Evolutionary conservation across 345 rosid genomes (phyloP).

Genomic region (Eucalyptus melliodora): DNA sequence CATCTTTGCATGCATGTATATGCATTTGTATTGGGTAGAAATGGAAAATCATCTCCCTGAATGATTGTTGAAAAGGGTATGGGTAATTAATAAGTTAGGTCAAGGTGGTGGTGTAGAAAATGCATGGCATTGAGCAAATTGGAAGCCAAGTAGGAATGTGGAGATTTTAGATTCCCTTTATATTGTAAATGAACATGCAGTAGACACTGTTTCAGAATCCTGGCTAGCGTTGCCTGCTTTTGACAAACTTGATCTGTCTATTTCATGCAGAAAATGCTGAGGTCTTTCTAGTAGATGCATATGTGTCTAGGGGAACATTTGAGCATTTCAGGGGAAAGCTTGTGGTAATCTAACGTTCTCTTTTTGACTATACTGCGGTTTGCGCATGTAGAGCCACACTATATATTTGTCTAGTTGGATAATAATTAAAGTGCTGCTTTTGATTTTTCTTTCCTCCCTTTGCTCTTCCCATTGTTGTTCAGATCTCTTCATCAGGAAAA

Average conservation of each 20-base stretch:
- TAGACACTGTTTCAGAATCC: neutral
- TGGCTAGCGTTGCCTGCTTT: neutral
- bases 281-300: conserved; percentile 48
- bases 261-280: conserved; percentile 37
- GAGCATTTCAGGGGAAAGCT: conserved; percentile 49
- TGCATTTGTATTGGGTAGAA: neutral
- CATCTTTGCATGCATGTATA: neutral
- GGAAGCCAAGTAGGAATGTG: neutral
- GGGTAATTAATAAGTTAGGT: neutral
- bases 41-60: neutral
- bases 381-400: neutral
- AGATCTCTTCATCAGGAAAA: conserved; percentile 77
- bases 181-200: neutral
- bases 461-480: neutral
- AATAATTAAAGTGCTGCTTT: neutral
- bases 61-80: neutral
- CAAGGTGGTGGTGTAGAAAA: neutral
- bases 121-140: neutral
- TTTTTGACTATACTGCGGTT: neutral
- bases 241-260: neutral
- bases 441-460: neutral
- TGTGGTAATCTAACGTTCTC: conserved; percentile 28
- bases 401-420: neutral
- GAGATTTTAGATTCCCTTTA: neutral
- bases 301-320: conserved; percentile 52